Evolutionary conservation across 148 eudicot genomes (phyloP).

Genomic region (Fagopyrum tataricum): DNA sequence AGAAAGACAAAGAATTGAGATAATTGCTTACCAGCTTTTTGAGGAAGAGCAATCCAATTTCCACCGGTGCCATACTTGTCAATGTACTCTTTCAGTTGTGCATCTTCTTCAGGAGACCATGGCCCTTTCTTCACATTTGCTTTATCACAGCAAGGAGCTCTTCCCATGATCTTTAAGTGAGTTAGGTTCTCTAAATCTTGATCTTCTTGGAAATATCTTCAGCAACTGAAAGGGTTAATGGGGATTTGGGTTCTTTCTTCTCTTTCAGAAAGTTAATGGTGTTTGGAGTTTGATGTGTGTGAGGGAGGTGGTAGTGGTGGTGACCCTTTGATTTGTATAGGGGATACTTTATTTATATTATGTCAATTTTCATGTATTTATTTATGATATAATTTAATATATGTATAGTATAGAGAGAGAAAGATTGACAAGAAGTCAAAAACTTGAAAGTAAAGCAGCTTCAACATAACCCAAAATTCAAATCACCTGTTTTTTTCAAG

Average conservation of each 20-base stretch:
- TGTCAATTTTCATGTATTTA: not conserved
- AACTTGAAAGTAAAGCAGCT: constrained; percentile 5
- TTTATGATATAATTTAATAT: not conserved
- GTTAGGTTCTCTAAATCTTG: not conserved
- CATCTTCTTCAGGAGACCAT: constrained; percentile 89
- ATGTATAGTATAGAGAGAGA: not conserved
- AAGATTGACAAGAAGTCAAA: not conserved
- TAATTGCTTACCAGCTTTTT: constrained; percentile 48
- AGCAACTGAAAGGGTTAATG: not conserved
- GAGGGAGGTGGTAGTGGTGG: not conserved
- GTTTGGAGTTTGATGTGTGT: not conserved
- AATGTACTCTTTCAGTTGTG: constrained; percentile 60
- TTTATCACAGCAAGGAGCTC: constrained; percentile 91
- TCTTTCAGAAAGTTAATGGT: not conserved
- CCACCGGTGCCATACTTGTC: constrained; percentile 54
- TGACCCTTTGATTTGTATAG: constrained; percentile 1
- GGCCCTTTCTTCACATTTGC: constrained; percentile 88
- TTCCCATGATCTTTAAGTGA: constrained; percentile 41
- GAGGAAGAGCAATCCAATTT: constrained; percentile 80
- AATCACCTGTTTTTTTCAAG: not conserved
- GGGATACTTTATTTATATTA: constrained; percentile 6
- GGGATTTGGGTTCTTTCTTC: not conserved
- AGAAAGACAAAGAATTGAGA: not conserved
- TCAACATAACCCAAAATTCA: not conserved
- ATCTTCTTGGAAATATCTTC: too few species aligned